A percentile compares a stretch with the other conserved stretches of the same genome.
These are phyloP conservation scores for Colletotrichum horii DNA, from an alignment of 2,329 filamentous ascomycete genomes.

Conservation along the genomic window DNA sequence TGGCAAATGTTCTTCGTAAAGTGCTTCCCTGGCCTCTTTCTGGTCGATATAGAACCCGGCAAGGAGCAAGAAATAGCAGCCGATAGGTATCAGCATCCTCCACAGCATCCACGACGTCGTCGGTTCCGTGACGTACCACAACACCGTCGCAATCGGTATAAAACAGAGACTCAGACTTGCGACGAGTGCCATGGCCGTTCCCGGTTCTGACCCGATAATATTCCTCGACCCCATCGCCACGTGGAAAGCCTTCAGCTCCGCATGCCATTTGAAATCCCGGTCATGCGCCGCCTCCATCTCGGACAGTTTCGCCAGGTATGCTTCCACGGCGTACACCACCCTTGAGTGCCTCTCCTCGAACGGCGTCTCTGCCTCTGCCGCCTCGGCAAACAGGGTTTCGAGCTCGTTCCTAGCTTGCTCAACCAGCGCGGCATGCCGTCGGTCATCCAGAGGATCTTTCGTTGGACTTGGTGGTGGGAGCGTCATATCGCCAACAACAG, in stretches of 20 bases:
- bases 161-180: not conserved
- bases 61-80: not conserved
- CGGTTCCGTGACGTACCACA: constrained; percentile 9
- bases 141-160: not conserved
- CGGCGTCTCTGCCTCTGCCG: not conserved
- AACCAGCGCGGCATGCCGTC: not conserved
- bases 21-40: not conserved
- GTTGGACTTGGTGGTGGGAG: not conserved
- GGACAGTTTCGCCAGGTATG: not conserved
- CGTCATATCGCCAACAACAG: not conserved
- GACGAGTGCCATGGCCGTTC: not conserved
- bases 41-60: not conserved
- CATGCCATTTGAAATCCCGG: constrained; percentile 13
- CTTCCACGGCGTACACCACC: constrained; percentile 10
- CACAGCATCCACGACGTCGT: constrained; percentile 1
- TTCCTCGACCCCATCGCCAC: not conserved
- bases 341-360: constrained; percentile 11
- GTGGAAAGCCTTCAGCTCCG: not conserved
- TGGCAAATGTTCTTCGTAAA: constrained; percentile 9
- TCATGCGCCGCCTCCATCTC: constrained; percentile 13
- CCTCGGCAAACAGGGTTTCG: not conserved
- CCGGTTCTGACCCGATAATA: not conserved
- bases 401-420: constrained; percentile 10
- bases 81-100: not conserved
- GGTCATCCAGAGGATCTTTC: not conserved